Evolutionary conservation across 768 basidiomycete genomes (phyloP).

Genomic region (Hemileccinum impolitum): DNA sequence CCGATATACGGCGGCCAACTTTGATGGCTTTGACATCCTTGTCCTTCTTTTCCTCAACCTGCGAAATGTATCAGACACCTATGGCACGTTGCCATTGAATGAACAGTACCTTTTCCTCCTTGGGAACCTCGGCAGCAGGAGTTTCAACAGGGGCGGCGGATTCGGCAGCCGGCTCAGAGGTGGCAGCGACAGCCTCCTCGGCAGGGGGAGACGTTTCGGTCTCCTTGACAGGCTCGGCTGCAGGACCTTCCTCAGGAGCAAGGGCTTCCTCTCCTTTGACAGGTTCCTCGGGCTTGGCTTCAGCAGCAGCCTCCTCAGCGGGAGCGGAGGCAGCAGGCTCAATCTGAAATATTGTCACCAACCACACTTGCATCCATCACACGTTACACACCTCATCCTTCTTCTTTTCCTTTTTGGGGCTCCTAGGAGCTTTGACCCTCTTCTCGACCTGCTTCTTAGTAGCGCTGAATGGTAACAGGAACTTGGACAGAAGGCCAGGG

Average conservation of each 20-base stretch:
- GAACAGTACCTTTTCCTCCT: constrained; percentile 58
- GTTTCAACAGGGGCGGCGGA: constrained; percentile 34
- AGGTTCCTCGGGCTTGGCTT: constrained; percentile 30
- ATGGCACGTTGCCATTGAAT: neutral
- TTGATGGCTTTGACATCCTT: constrained; percentile 53
- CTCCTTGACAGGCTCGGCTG: constrained; percentile 65
- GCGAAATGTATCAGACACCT: constrained; percentile 6
- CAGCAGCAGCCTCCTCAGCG: constrained; percentile 34
- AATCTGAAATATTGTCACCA: constrained; percentile 15
- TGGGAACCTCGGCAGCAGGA: constrained; percentile 36
- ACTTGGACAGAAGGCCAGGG: constrained; percentile 69
- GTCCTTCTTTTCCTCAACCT: constrained; percentile 49
- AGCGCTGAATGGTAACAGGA: constrained; percentile 76
- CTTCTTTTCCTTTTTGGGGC: constrained; percentile 81
- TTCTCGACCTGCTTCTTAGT: constrained; percentile 49
- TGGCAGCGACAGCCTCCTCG: constrained; percentile 27
- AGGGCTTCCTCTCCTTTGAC: constrained; percentile 44
- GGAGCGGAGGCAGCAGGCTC: constrained; percentile 31
- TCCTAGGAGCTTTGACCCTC: constrained; percentile 61
- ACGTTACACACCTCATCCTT: constrained; percentile 57
- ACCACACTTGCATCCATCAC: neutral
- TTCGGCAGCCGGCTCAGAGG: constrained; percentile 27
- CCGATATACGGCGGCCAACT: constrained; percentile 79
- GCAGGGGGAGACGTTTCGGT: constrained; percentile 40
- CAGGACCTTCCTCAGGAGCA: constrained; percentile 29